Conservation (phyloP, 2,329 filamentous ascomycete species). For the Herpotrichia juniperi region DNA sequence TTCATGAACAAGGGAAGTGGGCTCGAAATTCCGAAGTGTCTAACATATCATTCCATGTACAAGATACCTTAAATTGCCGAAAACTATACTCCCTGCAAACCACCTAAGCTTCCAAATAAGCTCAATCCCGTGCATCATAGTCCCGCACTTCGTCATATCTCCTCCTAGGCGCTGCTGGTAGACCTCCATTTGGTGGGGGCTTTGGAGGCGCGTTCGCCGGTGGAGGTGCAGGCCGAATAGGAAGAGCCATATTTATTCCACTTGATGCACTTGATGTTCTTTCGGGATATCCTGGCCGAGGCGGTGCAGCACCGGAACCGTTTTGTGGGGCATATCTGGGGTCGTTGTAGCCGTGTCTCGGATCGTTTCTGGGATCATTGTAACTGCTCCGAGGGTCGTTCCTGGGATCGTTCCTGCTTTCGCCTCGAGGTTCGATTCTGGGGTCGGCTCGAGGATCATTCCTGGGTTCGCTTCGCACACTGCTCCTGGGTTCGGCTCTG, state of each 20-base stretch:
- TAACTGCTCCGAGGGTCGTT: not conserved
- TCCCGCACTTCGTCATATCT: slow-evolving; percentile 40
- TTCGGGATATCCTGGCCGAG: slow-evolving; percentile 48
- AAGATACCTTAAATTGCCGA: not conserved
- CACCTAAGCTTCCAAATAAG: too few relatives aligned
- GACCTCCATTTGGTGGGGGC: slow-evolving; percentile 28
- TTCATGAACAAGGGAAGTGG: not conserved
- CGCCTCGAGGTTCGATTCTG: too few relatives aligned
- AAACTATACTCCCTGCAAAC: too few relatives aligned
- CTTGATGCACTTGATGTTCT: slow-evolving; percentile 50
- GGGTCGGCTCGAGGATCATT: not conserved
- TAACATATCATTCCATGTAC: slow-evolving; percentile 1
- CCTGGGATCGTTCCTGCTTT: not conserved
- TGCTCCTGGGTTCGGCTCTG: not conserved
- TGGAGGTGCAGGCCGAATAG: slow-evolving; percentile 52
- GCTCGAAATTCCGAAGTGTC: not conserved
- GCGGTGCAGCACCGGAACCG: slow-evolving; percentile 29
- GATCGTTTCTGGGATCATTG: too few relatives aligned
- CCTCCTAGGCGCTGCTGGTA: slow-evolving; percentile 36
- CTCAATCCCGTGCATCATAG: too few relatives aligned
- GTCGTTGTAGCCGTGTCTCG: slow-evolving; percentile 8
- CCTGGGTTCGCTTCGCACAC: too few relatives aligned
- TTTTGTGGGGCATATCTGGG: slow-evolving; percentile 31
- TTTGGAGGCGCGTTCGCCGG: slow-evolving; percentile 34
- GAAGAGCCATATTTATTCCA: slow-evolving; percentile 49